phyloP scores from a whole-genome alignment of 2,329 filamentous ascomycete genomes.

The Microcyclospora tardicrescens region DNA sequence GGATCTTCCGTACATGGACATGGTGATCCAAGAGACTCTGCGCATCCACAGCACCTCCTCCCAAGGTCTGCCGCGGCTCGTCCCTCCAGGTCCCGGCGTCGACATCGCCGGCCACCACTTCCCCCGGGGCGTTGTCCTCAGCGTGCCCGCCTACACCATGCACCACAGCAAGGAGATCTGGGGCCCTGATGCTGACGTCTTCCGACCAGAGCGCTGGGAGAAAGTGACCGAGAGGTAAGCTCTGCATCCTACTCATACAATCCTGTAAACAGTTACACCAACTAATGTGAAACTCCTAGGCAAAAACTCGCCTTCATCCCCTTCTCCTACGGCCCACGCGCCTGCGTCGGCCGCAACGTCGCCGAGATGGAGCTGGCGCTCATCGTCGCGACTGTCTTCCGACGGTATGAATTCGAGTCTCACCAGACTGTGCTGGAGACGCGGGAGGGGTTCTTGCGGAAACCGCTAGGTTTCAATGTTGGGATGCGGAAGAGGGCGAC shows the following conservation, averaged over 20 bases:
- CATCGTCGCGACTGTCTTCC: conserved; percentile 26
- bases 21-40: conserved; percentile 70
- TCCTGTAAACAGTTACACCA: not conserved
- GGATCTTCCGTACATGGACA: conserved; percentile 61
- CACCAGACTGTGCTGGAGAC: conserved; percentile 23
- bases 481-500: conserved; percentile 10
- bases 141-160: conserved; percentile 29
- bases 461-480: conserved; percentile 20
- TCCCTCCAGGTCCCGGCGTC: conserved; percentile 53
- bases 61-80: conserved; percentile 66
- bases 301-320: conserved; percentile 29
- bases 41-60: conserved; percentile 78
- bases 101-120: conserved; percentile 56
- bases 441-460: conserved; percentile 23
- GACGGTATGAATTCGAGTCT: conserved; percentile 24
- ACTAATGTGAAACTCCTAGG: conserved; percentile 6
- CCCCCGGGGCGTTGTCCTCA: conserved; percentile 34
- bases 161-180: conserved; percentile 29
- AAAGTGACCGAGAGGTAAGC: conserved; percentile 21
- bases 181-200: conserved; percentile 29
- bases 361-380: conserved; percentile 30
- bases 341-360: conserved; percentile 32
- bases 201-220: conserved; percentile 30
- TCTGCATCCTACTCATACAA: not conserved
- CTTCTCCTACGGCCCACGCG: conserved; percentile 30